Base-by-base conservation (phyloP, 306 rosid species). In the Cicer arietinum region DNA sequence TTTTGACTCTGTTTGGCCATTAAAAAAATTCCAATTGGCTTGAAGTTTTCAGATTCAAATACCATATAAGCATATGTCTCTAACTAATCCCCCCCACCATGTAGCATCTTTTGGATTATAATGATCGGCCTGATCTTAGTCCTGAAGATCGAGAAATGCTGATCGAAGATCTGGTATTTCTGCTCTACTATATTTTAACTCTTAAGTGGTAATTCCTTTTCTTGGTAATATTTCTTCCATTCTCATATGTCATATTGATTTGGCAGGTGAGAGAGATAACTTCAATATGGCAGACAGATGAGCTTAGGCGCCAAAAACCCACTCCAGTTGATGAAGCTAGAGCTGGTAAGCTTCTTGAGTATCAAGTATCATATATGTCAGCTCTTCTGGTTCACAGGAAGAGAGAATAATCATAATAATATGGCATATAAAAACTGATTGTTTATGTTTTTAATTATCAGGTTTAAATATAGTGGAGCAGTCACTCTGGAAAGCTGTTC, bases 211-310 rank as follows among this genome's bases (percentile, higher is more conserved):
- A 48, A 16, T 67, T 73, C 14, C 43, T 66, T 72, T 60, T 63
- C 72, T 73, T 71, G 79, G 13, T 60, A 12, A 44, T 47, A n/a
- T 73, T 37, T 48, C 64, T 62, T 4, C 67, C 16, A 25, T 67
- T 82, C 80, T 79, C 50, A 71, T 53, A 13, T 22, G 61, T 54
- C 68, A 76, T 51, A 67, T 50, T 20, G 51, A 65, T 82, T 84
- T 88, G 74, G 60, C 59, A 93, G 98, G 96, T 93, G 77, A 88
- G 98, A 79, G 98, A 93, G 87, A 89, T 93, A 74, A 93, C 96
- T 80, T 88, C 98, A 69, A 91, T 93, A 80, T 93, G 98, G 98
- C 98, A 93, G 83, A 93, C 98, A 69, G 98, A 93, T 74, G 98
- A 93, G 82, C 93, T 91, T 53, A 85, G 98, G 85, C 96, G 98